Evolutionary conservation across 2,329 filamentous ascomycete species (phyloP).

Genomic region (Pseudogymnoascus verrucosus): DNA sequence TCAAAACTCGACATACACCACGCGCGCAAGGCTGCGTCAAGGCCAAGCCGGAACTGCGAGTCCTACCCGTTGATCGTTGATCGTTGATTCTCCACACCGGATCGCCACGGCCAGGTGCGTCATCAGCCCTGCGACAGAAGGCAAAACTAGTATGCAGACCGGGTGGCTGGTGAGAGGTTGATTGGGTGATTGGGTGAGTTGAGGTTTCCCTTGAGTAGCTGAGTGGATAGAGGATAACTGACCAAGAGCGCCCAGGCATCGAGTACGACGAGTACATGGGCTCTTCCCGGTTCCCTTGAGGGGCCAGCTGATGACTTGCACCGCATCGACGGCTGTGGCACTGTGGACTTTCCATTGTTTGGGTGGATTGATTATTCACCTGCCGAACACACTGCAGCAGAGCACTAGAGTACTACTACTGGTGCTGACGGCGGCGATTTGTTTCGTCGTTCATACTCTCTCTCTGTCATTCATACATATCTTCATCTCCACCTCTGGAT

Average conservation of each 20-base stretch:
- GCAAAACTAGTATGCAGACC: neutral
- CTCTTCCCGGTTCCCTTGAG: neutral
- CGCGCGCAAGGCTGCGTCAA: neutral
- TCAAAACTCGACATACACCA: no score
- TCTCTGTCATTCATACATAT: neutral
- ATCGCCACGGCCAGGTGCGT: constrained; percentile 1
- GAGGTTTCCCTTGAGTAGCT: neutral
- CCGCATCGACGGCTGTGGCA: neutral
- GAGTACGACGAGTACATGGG: neutral
- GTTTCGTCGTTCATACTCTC: neutral
- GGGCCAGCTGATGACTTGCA: constrained; percentile 4
- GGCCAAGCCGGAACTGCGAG: neutral
- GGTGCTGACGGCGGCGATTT: neutral
- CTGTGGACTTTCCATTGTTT: neutral
- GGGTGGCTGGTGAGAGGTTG: neutral
- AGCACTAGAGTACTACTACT: neutral
- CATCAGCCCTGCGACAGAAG: constrained; percentile 1
- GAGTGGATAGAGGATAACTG: neutral
- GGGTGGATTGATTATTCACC: constrained; percentile 4
- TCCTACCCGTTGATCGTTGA: neutral
- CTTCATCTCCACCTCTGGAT: neutral
- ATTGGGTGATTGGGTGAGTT: neutral
- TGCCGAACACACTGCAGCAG: neutral
- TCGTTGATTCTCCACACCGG: neutral
- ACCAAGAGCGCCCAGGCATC: neutral